Conservation (phyloP, 805 yeast species). For the Kuraishia borneana region DNA sequence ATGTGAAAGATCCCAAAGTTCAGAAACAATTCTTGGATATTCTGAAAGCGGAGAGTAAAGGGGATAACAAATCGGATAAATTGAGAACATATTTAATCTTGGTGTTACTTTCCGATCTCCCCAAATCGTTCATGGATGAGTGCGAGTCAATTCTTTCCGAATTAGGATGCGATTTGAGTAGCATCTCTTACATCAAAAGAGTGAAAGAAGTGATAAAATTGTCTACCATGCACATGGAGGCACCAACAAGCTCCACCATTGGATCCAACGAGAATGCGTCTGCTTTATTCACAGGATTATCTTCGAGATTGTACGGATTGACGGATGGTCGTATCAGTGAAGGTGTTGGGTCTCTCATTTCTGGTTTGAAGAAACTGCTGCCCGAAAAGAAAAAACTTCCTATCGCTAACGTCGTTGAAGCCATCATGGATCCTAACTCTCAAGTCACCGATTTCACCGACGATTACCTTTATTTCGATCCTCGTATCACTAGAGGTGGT, state of each 20-base stretch:
- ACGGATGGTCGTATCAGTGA: conserved; percentile 75
- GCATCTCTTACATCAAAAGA: conserved; percentile 67
- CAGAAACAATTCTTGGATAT: conserved; percentile 51
- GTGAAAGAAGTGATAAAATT: conserved; percentile 68
- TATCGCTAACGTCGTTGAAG: conserved; percentile 81
- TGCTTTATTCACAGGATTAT: conserved; percentile 61
- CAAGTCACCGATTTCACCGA: conserved; percentile 67
- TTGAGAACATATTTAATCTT: conserved; percentile 82
- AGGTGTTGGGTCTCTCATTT: conserved; percentile 81
- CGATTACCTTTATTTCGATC: conserved; percentile 85
- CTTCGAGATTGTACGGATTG: conserved; percentile 69
- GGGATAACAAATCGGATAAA: conserved; percentile 56
- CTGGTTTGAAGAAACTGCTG: conserved; percentile 76
- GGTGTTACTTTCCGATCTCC: conserved; percentile 39
- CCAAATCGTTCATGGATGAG: conserved; percentile 36
- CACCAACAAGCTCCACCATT: conserved; percentile 17
- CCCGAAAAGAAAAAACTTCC: conserved; percentile 88
- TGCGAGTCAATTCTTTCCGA: conserved; percentile 52
- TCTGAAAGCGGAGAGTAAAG: conserved; percentile 41
- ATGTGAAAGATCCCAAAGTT: conserved; percentile 48
- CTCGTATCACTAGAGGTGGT: conserved; percentile 76
- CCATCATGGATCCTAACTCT: conserved; percentile 73
- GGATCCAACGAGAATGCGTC: conserved; percentile 23
- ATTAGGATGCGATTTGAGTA: conserved; percentile 46
- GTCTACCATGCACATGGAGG: conserved; percentile 23